These are phyloP conservation scores for Pseudotsuga menziesii DNA, from an alignment of 75 land plant species.

Conservation along the genomic window DNA sequence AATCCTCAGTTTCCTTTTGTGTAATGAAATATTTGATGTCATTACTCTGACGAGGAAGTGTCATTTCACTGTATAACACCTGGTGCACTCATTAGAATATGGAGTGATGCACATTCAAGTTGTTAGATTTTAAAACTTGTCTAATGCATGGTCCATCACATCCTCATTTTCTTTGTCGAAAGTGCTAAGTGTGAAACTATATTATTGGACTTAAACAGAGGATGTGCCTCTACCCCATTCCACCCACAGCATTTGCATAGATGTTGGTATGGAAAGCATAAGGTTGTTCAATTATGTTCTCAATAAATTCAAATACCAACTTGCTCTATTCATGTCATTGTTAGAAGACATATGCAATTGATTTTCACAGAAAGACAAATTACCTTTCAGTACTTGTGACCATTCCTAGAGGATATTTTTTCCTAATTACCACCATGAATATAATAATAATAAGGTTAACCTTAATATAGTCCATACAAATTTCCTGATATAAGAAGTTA, in stretches of 20 bases:
- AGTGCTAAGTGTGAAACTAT: slow-evolving; percentile 58
- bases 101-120: too few species aligned
- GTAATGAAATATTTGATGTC: too few species aligned
- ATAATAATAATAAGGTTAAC: neutral
- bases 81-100: too few species aligned
- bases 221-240: slow-evolving; percentile 71
- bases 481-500: neutral
- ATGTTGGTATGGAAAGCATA: slow-evolving; percentile 30
- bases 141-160: too few species aligned
- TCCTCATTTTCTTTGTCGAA: too few species aligned
- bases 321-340: slow-evolving; percentile 9
- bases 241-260: slow-evolving; percentile 32
- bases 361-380: neutral
- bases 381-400: neutral
- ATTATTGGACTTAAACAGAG: slow-evolving; percentile 92
- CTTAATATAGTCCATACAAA: neutral
- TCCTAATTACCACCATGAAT: too few species aligned
- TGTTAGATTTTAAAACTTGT: too few species aligned
- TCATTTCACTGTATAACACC: too few species aligned
- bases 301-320: slow-evolving; percentile 36
- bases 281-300: slow-evolving; percentile 23
- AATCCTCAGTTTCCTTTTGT: too few species aligned
- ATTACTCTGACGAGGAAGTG: too few species aligned
- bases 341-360: slow-evolving; percentile 2
- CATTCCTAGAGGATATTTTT: too few species aligned